phyloP scores from a whole-genome alignment of 441 rosid genomes.

The Dalechampia spathulata region DNA sequence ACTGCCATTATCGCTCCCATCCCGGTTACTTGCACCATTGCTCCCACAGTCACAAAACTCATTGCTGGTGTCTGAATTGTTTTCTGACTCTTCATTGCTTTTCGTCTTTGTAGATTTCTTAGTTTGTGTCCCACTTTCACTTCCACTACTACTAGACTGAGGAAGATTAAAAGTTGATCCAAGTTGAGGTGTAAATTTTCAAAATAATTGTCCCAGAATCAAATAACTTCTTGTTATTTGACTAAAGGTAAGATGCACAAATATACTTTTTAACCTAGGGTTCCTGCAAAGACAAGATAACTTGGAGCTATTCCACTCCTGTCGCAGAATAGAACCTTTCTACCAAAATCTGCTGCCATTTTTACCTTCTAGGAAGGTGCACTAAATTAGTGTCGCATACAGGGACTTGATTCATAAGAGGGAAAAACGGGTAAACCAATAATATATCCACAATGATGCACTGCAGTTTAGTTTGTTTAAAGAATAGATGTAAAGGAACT shows the following conservation, averaged over 20 bases:
- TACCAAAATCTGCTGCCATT: neutral
- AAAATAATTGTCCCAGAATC: neutral
- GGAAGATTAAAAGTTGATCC: neutral
- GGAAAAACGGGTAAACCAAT: neutral
- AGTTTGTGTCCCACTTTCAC: conserved; percentile 53
- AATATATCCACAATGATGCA: neutral
- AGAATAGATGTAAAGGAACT: conserved; percentile 21
- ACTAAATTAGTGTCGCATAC: neutral
- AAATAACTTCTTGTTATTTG: neutral
- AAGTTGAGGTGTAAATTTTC: neutral
- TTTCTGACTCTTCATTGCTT: conserved; percentile 31
- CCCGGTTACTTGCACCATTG: conserved; percentile 28
- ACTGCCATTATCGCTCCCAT: conserved; percentile 59
- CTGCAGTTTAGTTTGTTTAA: neutral
- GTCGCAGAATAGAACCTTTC: neutral
- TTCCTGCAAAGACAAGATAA: neutral
- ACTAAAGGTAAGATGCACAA: neutral
- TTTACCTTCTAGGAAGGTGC: neutral
- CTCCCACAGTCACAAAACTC: conserved; percentile 32
- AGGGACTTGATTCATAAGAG: neutral
- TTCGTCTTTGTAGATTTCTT: conserved; percentile 39
- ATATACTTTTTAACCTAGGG: neutral
- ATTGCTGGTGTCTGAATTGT: conserved; percentile 40
- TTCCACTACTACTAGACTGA: conserved; percentile 68
- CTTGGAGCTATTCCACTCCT: neutral